These are phyloP conservation scores for Jimgerdemannia lactiflua DNA, from an alignment of 192 early-diverging fungal genomes.

Conservation along the genomic window DNA sequence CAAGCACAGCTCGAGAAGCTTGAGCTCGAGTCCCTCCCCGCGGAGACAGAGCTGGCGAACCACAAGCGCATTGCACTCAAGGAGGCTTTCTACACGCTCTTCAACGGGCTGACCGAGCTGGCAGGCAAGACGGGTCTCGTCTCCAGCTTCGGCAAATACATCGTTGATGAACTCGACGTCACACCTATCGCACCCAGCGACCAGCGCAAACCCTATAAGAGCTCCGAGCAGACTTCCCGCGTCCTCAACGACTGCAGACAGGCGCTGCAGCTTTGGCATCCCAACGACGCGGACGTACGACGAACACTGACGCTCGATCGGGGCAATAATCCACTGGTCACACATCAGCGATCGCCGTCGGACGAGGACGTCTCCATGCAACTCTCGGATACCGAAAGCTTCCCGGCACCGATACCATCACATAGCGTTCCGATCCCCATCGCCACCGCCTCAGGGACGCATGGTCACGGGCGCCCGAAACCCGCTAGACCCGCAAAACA, in stretches of 20 bases:
- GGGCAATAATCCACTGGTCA: constrained; percentile 13
- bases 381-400: too few species aligned
- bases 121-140: constrained; percentile 31
- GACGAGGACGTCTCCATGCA: not conserved
- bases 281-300: constrained; percentile 21
- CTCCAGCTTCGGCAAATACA: constrained; percentile 29
- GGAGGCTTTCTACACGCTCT: constrained; percentile 25
- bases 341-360: not conserved
- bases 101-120: constrained; percentile 33
- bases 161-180: constrained; percentile 28
- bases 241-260: constrained; percentile 19
- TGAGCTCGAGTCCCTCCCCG: constrained; percentile 10
- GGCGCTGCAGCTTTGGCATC: constrained; percentile 22
- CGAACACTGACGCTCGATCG: constrained; percentile 29
- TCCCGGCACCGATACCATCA: too few species aligned
- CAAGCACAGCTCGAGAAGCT: constrained; percentile 17
- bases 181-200: constrained; percentile 15
- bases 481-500: too few species aligned
- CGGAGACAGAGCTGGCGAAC: constrained; percentile 27
- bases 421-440: too few species aligned
- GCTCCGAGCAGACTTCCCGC: constrained; percentile 15
- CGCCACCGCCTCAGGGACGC: too few species aligned
- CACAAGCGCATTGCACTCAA: constrained; percentile 24
- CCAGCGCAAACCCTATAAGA: constrained; percentile 11
- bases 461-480: too few species aligned